Base-by-base conservation (phyloP, 805 yeast genomes). In the Candida qinlingensis region DNA sequence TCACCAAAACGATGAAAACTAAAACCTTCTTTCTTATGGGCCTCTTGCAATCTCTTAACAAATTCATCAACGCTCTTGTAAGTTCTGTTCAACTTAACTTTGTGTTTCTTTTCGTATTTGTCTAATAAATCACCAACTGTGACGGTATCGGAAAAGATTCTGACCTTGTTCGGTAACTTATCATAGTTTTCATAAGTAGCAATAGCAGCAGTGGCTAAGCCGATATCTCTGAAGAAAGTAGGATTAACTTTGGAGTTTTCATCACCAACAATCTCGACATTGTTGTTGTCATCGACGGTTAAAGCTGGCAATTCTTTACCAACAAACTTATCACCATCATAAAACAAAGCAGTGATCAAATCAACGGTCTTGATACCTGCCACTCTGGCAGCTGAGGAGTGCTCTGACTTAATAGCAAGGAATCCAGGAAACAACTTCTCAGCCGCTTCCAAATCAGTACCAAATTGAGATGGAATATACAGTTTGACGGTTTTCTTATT, bases 381-480 rank as follows among this genome's bases (percentile, higher is more conserved):
- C 2, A 56, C 62, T 54, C 81, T 69, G 19, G 75, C 69, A 11
- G 58, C 64, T 2, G 58, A 56, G 6, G 73, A 58, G 55, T 76
- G 79, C 1, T 48, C 56, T 1, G 59, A 41, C 59, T 77, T 77
- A 19, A 48, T 10, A 2, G 42, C 56, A 5, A 64, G 46, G 47
- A 75, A 65, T 1, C 67, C 69, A 6, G 79, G 74, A 26, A 70
- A 60, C 26, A 46, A 37, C 25, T 54, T 49, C 4, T 55, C 55
- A 25, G 61, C 60, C 7, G 58, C 65, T 3, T 53, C 59, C 13
- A 72, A 44, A 46, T 79, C 80, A 26, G 69, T 56, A 38, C 87
- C 89, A 55, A 76, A 82, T 56, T 80, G 85, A 3, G 83, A 75
- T 33, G 85, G 84, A 53, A 80, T 73, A 65, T 71, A 81, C 34